phyloP scores from a whole-genome alignment of 345 rosid species.

The Hirschfeldia incana region DNA sequence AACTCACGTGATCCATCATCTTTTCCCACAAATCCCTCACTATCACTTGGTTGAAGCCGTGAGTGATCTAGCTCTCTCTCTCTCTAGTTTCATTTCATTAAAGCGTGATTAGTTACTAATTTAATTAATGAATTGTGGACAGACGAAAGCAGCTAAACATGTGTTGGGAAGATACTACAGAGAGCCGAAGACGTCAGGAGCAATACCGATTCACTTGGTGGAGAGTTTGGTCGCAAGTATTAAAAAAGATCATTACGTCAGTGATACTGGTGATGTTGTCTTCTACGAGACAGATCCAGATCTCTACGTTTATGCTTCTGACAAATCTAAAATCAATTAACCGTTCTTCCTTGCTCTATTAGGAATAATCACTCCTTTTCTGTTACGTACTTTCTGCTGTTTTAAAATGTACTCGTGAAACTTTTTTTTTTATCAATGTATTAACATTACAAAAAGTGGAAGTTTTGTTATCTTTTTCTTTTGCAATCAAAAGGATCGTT shows the following conservation, averaged over 20 bases:
- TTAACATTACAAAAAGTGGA: constrained; percentile 31
- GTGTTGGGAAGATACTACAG: constrained; percentile 84
- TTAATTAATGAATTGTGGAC: constrained; percentile 2
- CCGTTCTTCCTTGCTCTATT: constrained; percentile 13
- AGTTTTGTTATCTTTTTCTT: background rate
- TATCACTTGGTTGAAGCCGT: constrained; percentile 84
- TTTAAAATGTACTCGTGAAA: constrained; percentile 25
- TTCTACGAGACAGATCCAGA: constrained; percentile 68
- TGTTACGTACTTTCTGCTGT: background rate
- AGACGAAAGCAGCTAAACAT: constrained; percentile 74
- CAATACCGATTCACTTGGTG: constrained; percentile 63
- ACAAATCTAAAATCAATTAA: constrained; percentile 38
- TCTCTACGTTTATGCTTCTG: constrained; percentile 42
- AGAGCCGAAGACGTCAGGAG: constrained; percentile 71
- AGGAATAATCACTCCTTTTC: constrained; percentile 27
- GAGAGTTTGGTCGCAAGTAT: constrained; percentile 57
- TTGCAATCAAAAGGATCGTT: background rate
- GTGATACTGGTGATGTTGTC: constrained; percentile 70
- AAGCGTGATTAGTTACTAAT: background rate
- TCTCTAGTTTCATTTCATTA: background rate
- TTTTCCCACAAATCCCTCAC: constrained; percentile 96
- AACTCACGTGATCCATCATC: constrained; percentile 90
- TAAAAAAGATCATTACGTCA: constrained; percentile 70
- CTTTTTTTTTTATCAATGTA: constrained; percentile 20
- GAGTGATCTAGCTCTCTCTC: background rate